Conservation (phyloP, 129 eudicot genomes). For the Escallonia rubra region DNA sequence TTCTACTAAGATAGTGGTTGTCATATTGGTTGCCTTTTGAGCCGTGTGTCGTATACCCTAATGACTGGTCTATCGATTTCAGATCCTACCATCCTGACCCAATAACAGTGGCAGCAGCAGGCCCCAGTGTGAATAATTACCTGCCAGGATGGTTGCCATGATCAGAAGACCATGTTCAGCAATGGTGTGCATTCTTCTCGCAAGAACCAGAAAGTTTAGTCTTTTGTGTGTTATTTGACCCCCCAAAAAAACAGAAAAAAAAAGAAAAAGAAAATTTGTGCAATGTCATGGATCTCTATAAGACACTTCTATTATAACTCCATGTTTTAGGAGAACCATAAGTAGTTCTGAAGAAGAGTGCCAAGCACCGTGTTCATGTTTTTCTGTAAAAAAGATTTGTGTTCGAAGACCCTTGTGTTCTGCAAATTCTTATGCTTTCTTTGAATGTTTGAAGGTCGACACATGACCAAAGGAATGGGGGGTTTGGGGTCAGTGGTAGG, state of each 20-base stretch:
- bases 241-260: background rate
- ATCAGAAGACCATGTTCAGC: background rate
- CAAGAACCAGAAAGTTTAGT: background rate
- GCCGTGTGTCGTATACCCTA: too few relatives aligned
- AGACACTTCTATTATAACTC: background rate
- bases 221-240: background rate
- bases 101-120: slow-evolving; percentile 42
- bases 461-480: too few relatives aligned
- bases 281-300: background rate
- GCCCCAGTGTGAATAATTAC: slow-evolving; percentile 68
- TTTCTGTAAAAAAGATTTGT: too few relatives aligned
- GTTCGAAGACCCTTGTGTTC: too few relatives aligned
- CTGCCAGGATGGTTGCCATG: slow-evolving; percentile 67
- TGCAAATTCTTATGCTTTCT: too few relatives aligned
- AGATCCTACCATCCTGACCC: slow-evolving; percentile 62
- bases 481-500: too few relatives aligned
- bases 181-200: background rate
- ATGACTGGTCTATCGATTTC: background rate
- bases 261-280: background rate
- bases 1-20: too few relatives aligned
- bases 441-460: too few relatives aligned
- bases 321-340: background rate
- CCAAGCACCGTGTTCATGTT: too few relatives aligned
- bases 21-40: too few relatives aligned
- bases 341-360: background rate